Conservation (phyloP, 257 asterid genomes). For the Solanum tarapatanum region DNA sequence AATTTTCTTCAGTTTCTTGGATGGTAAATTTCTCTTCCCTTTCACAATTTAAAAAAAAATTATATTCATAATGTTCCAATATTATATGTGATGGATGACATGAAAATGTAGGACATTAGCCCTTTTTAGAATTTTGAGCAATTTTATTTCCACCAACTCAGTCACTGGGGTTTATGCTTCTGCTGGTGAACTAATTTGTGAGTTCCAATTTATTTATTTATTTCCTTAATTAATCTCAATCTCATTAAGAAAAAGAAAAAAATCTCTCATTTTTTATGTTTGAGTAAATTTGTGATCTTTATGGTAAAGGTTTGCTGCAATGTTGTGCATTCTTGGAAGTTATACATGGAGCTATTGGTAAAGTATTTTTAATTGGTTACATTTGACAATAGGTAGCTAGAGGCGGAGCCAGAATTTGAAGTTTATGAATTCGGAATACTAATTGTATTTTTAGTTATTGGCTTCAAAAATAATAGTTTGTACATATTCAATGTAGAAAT, state of each 20-base stretch:
- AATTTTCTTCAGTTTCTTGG: slow-evolving; percentile 58
- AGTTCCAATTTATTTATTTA: slow-evolving; percentile 4
- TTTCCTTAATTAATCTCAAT: background rate
- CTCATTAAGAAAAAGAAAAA: background rate
- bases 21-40: slow-evolving; percentile 34
- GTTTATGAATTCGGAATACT: background rate
- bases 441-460: background rate
- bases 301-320: slow-evolving; percentile 58
- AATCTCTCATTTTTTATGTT: background rate
- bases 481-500: background rate
- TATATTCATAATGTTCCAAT: background rate
- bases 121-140: slow-evolving; percentile 45
- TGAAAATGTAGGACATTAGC: slow-evolving; percentile 44
- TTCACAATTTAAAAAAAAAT: background rate
- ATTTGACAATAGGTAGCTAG: background rate
- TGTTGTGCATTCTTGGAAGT: slow-evolving; percentile 85
- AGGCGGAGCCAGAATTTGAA: background rate
- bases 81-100: background rate
- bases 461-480: background rate
- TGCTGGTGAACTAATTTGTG: slow-evolving; percentile 70
- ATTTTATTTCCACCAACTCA: slow-evolving; percentile 33
- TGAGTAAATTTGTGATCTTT: slow-evolving; percentile 3
- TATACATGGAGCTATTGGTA: slow-evolving; percentile 83
- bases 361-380: background rate
- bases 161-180: slow-evolving; percentile 47